Base-by-base conservation (phyloP, 768 basidiomycete species). In the Tulasnella sp. region DNA sequence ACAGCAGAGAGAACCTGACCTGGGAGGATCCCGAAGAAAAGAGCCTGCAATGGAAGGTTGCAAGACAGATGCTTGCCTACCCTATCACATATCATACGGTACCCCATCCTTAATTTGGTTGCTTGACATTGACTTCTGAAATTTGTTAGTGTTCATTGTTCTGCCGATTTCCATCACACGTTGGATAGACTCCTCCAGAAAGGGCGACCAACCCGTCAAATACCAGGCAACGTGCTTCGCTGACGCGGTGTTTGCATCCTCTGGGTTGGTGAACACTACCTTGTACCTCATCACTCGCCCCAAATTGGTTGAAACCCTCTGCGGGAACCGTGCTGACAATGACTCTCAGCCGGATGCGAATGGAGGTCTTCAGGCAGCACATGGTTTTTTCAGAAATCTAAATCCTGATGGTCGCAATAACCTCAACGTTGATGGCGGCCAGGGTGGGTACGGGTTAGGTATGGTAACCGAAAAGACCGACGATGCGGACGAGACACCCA, bases 181-280 rank as follows among this genome's bases (percentile, higher is more conserved):
- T 15, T 77, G 72, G 68, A 62, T 67, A 0, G 58, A 37, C 2
- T 76, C 76, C 62, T n/a, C n/a, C n/a, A 62, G 59, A 39, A 14
- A 57, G 9, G 2, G 57, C 8, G 11, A 39, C 17, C 11, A n/a
- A 39, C 11, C 11, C 11, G 63, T 70, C 4, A 69, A 74, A 7
- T 70, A 70, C 61, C 65, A 64, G 40, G 67, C 71, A 35, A 70
- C 70, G 3, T 66, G 73, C n/a, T 67, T 75, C 51, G 66, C 70
- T 5, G 72, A 68, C 39, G 65, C 70, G 12, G 46, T 77, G 8
- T 77, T 72, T 60, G 66, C 73, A 0, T 69, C 70, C 29, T 77
- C 74, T 0, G 77, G 76, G 6, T 55, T 76, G 25, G 66, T 75
- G 59, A 76, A 78, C 60, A 68, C 73, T 25, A 58, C 74, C 42